Conservation (phyloP, 495 filamentous ascomycete species). For the Hamigera avellanea region DNA sequence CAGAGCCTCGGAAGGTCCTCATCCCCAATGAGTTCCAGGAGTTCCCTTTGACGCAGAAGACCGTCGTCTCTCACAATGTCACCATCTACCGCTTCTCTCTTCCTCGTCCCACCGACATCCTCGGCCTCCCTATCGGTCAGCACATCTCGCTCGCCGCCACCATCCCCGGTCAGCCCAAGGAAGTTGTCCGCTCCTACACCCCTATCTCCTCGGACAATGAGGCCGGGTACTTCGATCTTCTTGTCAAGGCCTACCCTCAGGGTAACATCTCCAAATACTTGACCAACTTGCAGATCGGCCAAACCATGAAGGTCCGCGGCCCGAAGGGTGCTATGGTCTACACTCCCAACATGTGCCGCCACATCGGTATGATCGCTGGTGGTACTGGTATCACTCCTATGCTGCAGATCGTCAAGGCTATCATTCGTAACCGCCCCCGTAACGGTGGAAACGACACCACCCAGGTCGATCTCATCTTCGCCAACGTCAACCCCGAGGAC, state of each 20-base stretch:
- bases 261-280: constrained; percentile 94
- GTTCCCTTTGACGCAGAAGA: constrained; percentile 85
- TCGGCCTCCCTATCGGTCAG: constrained; percentile 94
- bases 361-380: constrained; percentile 95
- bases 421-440: constrained; percentile 64
- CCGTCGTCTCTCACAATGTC: constrained; percentile 88
- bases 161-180: constrained; percentile 65
- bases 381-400: constrained; percentile 98
- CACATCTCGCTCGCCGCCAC: constrained; percentile 90
- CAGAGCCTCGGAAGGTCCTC: constrained; percentile 68
- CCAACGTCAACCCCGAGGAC: constrained; percentile 87
- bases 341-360: constrained; percentile 83
- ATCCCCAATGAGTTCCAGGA: constrained; percentile 81
- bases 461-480: constrained; percentile 87
- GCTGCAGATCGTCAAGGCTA: constrained; percentile 87
- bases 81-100: constrained; percentile 93
- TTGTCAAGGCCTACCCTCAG: constrained; percentile 94
- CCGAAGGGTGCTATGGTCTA: constrained; percentile 98
- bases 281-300: constrained; percentile 65
- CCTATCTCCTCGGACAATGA: constrained; percentile 89
- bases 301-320: constrained; percentile 79
- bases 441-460: constrained; percentile 67
- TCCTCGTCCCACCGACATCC: constrained; percentile 62
- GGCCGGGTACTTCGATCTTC: constrained; percentile 88
- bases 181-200: constrained; percentile 92